Percentiles rank a stretch among this genome's conserved stretches.
phyloP scores from a whole-genome alignment of 108 stramenopile genomes.

The Cyclotella baltica region DNA sequence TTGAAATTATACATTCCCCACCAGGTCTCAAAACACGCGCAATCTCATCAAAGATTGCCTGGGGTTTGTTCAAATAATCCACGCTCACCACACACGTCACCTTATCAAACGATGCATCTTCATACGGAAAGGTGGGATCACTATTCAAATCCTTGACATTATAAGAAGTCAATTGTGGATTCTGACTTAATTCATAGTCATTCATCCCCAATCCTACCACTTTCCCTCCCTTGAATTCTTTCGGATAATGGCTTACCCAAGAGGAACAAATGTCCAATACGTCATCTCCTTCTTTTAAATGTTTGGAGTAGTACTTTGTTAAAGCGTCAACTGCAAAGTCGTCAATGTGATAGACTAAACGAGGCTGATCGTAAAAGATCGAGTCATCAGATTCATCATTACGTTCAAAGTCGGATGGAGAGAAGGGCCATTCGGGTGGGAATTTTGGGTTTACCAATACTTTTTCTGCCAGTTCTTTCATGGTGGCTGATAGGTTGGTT shows the following conservation, averaged over 20 bases:
- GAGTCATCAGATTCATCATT: constrained; percentile 78
- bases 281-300: constrained; percentile 84
- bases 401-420: constrained; percentile 69
- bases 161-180: constrained; percentile 83
- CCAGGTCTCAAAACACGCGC: constrained; percentile 91
- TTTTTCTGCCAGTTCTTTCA: constrained; percentile 47
- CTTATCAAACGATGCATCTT: constrained; percentile 88
- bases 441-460: constrained; percentile 77
- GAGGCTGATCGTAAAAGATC: constrained; percentile 78
- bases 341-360: constrained; percentile 87
- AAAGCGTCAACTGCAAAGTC: constrained; percentile 80
- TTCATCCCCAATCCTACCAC: constrained; percentile 93
- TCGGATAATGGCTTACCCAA: constrained; percentile 92
- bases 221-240: constrained; percentile 77
- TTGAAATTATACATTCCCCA: constrained; percentile 84
- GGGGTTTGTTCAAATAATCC: constrained; percentile 91
- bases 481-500: constrained; percentile 7
- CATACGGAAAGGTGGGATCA: constrained; percentile 87
- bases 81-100: constrained; percentile 95
- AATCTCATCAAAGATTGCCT: constrained; percentile 89
- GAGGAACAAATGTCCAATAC: constrained; percentile 94
- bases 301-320: constrained; percentile 79
- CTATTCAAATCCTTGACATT: constrained; percentile 92
- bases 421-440: constrained; percentile 87
- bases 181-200: constrained; percentile 89